Conservation (phyloP, 2,329 filamentous ascomycete genomes). For the Scytalidium lignicola region DNA sequence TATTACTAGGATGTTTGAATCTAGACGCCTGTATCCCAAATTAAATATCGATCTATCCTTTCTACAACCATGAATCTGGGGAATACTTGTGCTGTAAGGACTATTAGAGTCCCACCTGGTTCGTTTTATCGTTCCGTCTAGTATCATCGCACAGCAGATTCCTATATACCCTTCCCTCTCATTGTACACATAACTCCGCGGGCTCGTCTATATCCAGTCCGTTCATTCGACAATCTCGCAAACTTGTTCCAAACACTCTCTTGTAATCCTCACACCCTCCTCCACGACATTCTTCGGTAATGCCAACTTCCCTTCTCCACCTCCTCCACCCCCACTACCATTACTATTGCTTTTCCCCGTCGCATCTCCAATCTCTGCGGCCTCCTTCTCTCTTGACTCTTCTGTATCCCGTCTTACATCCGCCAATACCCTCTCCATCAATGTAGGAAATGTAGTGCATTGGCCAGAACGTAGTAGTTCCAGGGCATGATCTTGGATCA, state of each 20-base stretch:
- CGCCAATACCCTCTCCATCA: slow-evolving; percentile 55
- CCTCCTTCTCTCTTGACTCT: neutral
- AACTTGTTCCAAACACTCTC: slow-evolving; percentile 49
- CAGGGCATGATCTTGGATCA: slow-evolving; percentile 55
- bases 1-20: neutral
- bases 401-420: slow-evolving; percentile 40
- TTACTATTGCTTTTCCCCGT: slow-evolving; percentile 9
- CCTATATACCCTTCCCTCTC: too few relatives aligned
- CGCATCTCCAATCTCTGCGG: neutral
- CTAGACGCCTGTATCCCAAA: neutral
- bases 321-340: slow-evolving; percentile 4
- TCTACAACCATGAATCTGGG: too few relatives aligned
- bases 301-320: slow-evolving; percentile 38
- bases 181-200: too few relatives aligned
- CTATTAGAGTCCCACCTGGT: too few relatives aligned
- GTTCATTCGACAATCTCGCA: slow-evolving; percentile 23
- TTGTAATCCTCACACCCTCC: slow-evolving; percentile 55
- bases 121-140: too few relatives aligned
- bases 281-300: slow-evolving; percentile 56
- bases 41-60: too few relatives aligned
- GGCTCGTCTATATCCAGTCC: neutral
- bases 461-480: slow-evolving; percentile 56
- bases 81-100: too few relatives aligned
- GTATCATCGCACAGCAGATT: too few relatives aligned
- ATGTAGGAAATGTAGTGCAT: slow-evolving; percentile 54